Base-by-base conservation (phyloP, 2,329 filamentous ascomycete genomes). In the Fusarium nematophilum region DNA sequence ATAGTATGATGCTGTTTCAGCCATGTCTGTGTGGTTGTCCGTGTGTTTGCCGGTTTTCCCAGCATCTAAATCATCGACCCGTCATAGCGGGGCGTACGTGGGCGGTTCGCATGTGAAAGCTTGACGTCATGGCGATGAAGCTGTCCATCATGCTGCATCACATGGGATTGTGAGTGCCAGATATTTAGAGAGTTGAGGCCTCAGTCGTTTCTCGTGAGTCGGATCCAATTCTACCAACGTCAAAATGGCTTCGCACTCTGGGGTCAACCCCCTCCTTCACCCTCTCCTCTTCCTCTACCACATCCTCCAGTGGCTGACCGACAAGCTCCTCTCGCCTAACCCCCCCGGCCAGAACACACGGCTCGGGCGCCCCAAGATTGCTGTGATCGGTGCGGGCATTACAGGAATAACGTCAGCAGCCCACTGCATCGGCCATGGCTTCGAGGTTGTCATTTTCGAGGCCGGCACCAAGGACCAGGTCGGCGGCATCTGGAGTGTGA, bases 361-460 rank as follows among this genome's bases (percentile, higher is more conserved):
- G 6, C 77, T 90, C n/a, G 76, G 78, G 10, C 79, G 88, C 23
- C 89, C 91, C 11, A 87, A 83, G 55, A 81, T 92, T 51, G 89
- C 89, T 3, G 79, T 91, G 26, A 87, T 92, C 62, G 89, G 89
- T 3, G 86, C 88, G 23, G 89, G 89, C 2, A 80, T 96, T 49
- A 95, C 84, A 0, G 84, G 92, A 4, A 87, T 95, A 3, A 91
- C 91, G 1, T 86, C 91, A 7, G 92, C 92, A 0, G 87, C 90
- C 1, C 92, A 96, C 72, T 93, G 90, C 70, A 86, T 93, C 29
- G 92, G 92, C 2, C 90, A 95, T 84, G 91, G 91, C 37, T 94
- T 94, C 64, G 90, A 95, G 59, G 89, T 92, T 6, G 83, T 84
- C 15, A 85, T 96, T 31, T 96, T 96, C 63, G 92, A 96, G 71